Evolutionary conservation across 257 asterid genomes (phyloP).

Genomic region (Apocynum venetum): DNA sequence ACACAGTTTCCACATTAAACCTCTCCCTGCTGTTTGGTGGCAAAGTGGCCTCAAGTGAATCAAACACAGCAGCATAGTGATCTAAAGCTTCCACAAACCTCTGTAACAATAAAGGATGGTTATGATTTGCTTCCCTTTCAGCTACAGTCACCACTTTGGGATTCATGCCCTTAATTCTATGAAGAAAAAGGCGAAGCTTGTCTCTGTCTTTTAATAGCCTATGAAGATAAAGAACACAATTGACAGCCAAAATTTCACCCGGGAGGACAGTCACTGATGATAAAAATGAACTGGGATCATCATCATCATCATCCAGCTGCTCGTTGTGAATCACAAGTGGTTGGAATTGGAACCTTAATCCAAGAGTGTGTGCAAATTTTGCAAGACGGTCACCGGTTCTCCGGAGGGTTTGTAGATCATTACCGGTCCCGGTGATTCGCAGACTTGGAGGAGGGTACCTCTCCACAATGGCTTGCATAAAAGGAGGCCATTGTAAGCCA

Average conservation of each 20-base stretch:
- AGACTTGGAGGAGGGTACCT: constrained; percentile 70
- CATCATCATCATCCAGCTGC: constrained; percentile 23
- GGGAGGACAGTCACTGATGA: constrained; percentile 49
- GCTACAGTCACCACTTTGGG: constrained; percentile 68
- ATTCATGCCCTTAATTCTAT: constrained; percentile 51
- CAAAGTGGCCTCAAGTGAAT: constrained; percentile 85
- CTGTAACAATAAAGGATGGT: constrained; percentile 63
- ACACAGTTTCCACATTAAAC: constrained; percentile 64
- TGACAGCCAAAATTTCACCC: constrained; percentile 77
- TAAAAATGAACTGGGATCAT: constrained; percentile 25
- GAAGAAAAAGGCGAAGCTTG: constrained; percentile 57
- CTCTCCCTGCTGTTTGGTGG: constrained; percentile 83
- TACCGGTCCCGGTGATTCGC: constrained; percentile 86
- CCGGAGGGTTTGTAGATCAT: constrained; percentile 55
- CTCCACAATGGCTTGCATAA: constrained; percentile 89
- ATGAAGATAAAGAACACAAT: constrained; percentile 80
- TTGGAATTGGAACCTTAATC: constrained; percentile 78
- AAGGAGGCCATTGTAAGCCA: constrained; percentile 98
- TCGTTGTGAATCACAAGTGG: constrained; percentile 41
- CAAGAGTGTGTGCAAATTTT: constrained; percentile 74
- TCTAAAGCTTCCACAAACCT: constrained; percentile 80
- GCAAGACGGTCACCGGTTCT: constrained; percentile 85
- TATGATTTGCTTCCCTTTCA: constrained; percentile 81
- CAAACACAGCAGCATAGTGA: constrained; percentile 82
- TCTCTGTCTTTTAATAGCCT: constrained; percentile 55